Conservation (phyloP, 768 basidiomycete species). For the Tricholoma hemisulphureum region DNA sequence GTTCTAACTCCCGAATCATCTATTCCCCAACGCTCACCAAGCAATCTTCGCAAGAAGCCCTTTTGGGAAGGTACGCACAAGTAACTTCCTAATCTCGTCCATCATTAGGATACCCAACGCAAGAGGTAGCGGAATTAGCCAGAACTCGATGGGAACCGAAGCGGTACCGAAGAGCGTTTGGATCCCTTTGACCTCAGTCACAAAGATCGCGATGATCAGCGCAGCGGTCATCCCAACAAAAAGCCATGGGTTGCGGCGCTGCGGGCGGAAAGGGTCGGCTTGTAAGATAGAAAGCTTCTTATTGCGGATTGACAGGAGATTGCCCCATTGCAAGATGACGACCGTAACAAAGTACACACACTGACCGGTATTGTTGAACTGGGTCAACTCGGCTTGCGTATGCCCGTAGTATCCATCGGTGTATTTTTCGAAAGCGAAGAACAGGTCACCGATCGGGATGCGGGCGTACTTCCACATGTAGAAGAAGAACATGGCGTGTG, state of each 20-base stretch:
- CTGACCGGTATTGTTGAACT: slow-evolving; percentile 41
- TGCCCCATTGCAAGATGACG: slow-evolving; percentile 43
- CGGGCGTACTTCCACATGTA: slow-evolving; percentile 37
- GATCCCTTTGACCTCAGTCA: slow-evolving; percentile 41
- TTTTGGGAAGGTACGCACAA: slow-evolving; percentile 24
- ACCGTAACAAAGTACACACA: slow-evolving; percentile 34
- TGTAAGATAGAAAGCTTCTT: slow-evolving; percentile 39
- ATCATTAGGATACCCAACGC: slow-evolving; percentile 37
- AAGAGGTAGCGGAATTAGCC: slow-evolving; percentile 45
- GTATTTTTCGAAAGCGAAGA: slow-evolving; percentile 43
- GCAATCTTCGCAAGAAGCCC: slow-evolving; percentile 13
- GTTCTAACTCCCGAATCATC: neutral
- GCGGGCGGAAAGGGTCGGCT: slow-evolving; percentile 46
- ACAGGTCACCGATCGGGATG: slow-evolving; percentile 36
- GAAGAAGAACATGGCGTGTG: slow-evolving; percentile 32
- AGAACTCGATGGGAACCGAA: slow-evolving; percentile 45
- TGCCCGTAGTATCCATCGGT: slow-evolving; percentile 34
- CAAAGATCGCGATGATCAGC: slow-evolving; percentile 40
- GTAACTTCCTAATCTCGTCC: slow-evolving; percentile 43
- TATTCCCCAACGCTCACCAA: slow-evolving; percentile 7
- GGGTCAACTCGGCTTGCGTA: slow-evolving; percentile 24
- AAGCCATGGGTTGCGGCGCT: slow-evolving; percentile 41
- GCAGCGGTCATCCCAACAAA: slow-evolving; percentile 3
- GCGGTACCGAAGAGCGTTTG: slow-evolving; percentile 41
- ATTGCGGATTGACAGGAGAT: slow-evolving; percentile 39